Base-by-base conservation (phyloP, 2,329 filamentous ascomycete genomes). In the Cladosporium sp. region DNA sequence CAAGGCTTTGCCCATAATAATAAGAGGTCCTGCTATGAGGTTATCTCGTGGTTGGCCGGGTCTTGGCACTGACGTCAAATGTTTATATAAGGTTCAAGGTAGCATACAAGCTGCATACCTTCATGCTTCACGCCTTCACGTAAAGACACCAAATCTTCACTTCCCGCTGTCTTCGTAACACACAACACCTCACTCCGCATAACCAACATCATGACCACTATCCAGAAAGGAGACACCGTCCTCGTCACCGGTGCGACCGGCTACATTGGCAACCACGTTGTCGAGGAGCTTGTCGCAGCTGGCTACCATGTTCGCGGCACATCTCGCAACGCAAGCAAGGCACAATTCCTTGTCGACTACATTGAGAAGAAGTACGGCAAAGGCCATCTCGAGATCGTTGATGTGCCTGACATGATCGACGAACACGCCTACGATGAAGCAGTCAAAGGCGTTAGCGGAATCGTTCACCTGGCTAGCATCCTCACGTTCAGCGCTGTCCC, bases 401-500 rank as follows among this genome's bases (percentile, higher is more conserved):
- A 72, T 1, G 70, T 82, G 1, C 65, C 72, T 1, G 70, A 79
- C 15, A 67, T 82, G 30, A 66, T 68, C 2, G 65, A 66, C 1
- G 47, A 69, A 0, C 69, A 71, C 22, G 74, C 74, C 1, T 76
- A 78, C 52, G 70, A 78, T 36, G 62, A 71, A 17, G 75, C 72
- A 3, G 63, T 80, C 47, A 72, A 75, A 59, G 72, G 74, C 17
- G 72, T 73, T 22, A 67, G 73, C 1, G 78, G 76, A 7, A 71
- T 82, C 47, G 68, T 76, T 22, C 80, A 82, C 63, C 69, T 78
- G n/a, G 80, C 80, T 0, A 74, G 75, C 5, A 70, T 76, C 9
- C 60, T 77, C 4, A 70, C 66, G 0, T 74, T 76, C 38, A 70
- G 73, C 25, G 54, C 68, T 0, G 69, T 81, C 12, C 75, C 78